Percentiles rank a stretch among this genome's conserved stretches.
Evolutionary conservation across 2,329 filamentous ascomycete species (phyloP).

Genomic region (Cladosporium austrohemisphaericum): DNA sequence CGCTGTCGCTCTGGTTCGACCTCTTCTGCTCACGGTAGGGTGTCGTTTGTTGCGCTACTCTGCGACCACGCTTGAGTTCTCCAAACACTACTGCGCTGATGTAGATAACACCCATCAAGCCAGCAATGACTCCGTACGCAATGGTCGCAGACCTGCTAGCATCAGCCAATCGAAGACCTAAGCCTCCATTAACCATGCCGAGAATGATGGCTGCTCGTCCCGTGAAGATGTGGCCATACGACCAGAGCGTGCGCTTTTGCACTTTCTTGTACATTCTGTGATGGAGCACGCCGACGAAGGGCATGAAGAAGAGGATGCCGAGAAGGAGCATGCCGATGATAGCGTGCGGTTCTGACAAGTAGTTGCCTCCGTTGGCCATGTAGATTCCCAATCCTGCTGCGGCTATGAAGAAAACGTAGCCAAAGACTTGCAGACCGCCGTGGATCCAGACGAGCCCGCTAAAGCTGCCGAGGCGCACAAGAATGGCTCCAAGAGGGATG

Average conservation of each 20-base stretch:
- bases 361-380: slow-evolving; percentile 39
- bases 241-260: slow-evolving; percentile 9
- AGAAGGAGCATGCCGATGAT: slow-evolving; percentile 54
- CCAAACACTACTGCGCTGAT: slow-evolving; percentile 2
- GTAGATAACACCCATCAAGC: slow-evolving; percentile 4
- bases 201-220: slow-evolving; percentile 9
- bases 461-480: slow-evolving; percentile 41
- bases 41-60: background rate
- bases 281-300: slow-evolving; percentile 48
- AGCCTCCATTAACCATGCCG: slow-evolving; percentile 16
- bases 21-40: too few species aligned
- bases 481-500: slow-evolving; percentile 44
- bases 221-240: slow-evolving; percentile 11
- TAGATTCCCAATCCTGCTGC: slow-evolving; percentile 52
- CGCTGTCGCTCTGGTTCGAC: too few species aligned
- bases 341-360: slow-evolving; percentile 44
- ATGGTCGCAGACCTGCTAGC: slow-evolving; percentile 17
- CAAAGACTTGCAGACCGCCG: slow-evolving; percentile 46
- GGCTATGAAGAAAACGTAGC: slow-evolving; percentile 45
- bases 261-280: slow-evolving; percentile 6
- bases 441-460: slow-evolving; percentile 43
- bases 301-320: slow-evolving; percentile 52
- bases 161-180: slow-evolving; percentile 12
- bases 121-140: slow-evolving; percentile 23
- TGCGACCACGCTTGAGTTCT: slow-evolving; percentile 1